Evolutionary conservation across 495 filamentous ascomycete species (phyloP).

Genomic region (Tetracladium marchalianum): DNA sequence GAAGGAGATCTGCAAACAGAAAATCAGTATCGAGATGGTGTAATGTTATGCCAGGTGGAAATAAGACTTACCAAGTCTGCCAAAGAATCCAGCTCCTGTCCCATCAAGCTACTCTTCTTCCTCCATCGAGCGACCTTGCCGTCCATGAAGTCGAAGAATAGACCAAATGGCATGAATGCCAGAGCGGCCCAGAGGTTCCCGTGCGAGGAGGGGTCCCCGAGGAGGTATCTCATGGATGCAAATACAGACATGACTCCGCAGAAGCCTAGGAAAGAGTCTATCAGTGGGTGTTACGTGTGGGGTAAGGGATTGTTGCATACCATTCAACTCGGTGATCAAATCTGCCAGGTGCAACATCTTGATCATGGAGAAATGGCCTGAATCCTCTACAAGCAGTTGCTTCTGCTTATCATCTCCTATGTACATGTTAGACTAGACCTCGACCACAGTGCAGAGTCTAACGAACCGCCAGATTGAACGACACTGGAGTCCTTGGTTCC

Average conservation of each 20-base stretch:
- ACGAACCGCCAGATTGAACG: conserved; percentile 9
- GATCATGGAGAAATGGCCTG: conserved; percentile 58
- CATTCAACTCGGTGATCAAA: conserved; percentile 90
- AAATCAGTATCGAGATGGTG: neutral
- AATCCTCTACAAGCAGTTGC: conserved; percentile 62
- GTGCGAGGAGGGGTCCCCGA: conserved; percentile 57
- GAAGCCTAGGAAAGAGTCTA: conserved; percentile 41
- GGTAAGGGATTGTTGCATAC: conserved; percentile 28
- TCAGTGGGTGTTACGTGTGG: conserved; percentile 1
- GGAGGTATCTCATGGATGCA: conserved; percentile 88
- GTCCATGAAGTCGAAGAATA: conserved; percentile 99
- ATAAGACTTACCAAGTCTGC: conserved; percentile 72
- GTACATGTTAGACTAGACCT: neutral
- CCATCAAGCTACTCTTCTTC: conserved; percentile 93
- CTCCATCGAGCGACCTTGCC: conserved; percentile 93
- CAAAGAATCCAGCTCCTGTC: conserved; percentile 94
- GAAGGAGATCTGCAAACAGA: conserved; percentile 70
- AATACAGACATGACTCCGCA: conserved; percentile 91
- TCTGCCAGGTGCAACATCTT: conserved; percentile 91
- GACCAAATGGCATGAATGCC: conserved; percentile 79
- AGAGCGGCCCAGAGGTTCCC: conserved; percentile 71
- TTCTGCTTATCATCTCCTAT: conserved; percentile 78
- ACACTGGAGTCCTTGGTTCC: conserved; percentile 22
- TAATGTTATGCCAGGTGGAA: neutral
- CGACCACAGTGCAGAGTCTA: too few relatives aligned